Evolutionary conservation across 129 eudicot species (phyloP).

Genomic region (Flaveria ramosissima): DNA sequence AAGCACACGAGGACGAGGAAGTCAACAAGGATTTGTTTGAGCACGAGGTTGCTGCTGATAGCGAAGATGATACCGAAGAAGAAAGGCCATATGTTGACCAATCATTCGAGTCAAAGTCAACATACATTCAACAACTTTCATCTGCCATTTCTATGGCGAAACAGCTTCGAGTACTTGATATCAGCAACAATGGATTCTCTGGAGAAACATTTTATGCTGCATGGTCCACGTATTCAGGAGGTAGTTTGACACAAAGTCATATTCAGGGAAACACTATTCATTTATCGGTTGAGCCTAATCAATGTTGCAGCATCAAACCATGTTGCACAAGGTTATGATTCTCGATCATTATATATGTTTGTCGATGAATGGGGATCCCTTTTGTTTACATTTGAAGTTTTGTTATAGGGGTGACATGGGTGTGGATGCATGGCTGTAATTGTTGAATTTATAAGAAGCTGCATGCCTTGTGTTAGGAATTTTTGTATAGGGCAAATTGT

Average conservation of each 20-base stretch:
- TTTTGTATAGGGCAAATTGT: neutral
- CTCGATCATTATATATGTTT: neutral
- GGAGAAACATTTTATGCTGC: constrained; percentile 52
- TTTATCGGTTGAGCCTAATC: constrained; percentile 50
- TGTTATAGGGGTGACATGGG: neutral
- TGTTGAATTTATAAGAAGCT: no score
- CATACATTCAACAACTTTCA: constrained; percentile 41
- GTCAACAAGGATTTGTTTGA: constrained; percentile 35
- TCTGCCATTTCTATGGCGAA: constrained; percentile 52
- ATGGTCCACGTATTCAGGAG: constrained; percentile 56
- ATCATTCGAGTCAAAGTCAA: constrained; percentile 22
- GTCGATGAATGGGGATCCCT: neutral
- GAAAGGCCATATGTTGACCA: constrained; percentile 29
- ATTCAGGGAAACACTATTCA: constrained; percentile 48
- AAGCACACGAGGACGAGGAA: constrained; percentile 25
- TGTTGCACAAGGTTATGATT: constrained; percentile 61
- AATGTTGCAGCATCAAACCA: constrained; percentile 61
- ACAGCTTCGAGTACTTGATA: constrained; percentile 60
- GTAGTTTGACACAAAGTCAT: constrained; percentile 47
- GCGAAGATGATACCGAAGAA: constrained; percentile 62
- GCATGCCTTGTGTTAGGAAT: neutral
- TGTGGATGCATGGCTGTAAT: no score
- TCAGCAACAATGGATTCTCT: constrained; percentile 70
- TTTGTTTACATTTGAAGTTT: neutral
- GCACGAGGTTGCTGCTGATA: constrained; percentile 78